These are phyloP conservation scores for Hypomyces rosellus DNA, from an alignment of 2,329 filamentous ascomycete species.

Conservation along the genomic window DNA sequence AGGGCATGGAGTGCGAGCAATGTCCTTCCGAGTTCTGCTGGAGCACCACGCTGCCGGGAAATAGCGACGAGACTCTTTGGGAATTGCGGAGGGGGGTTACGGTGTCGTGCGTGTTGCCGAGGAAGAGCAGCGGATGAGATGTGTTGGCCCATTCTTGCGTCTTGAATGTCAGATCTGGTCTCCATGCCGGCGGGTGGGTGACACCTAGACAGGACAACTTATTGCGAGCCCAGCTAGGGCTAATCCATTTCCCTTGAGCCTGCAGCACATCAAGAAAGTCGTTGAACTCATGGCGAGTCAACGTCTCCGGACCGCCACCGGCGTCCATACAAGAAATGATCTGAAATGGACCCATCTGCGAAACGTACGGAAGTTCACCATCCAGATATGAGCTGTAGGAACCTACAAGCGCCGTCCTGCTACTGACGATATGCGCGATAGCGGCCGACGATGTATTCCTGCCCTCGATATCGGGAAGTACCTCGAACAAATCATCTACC, in stretches of 20 bases:
- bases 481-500: constrained; percentile 8
- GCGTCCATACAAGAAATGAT: constrained; percentile 14
- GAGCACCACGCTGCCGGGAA: constrained; percentile 18
- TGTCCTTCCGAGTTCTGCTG: constrained; percentile 18
- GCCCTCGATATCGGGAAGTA: constrained; percentile 5
- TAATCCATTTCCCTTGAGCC: constrained; percentile 11
- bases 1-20: constrained; percentile 12
- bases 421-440: not conserved
- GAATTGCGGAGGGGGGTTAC: constrained; percentile 37
- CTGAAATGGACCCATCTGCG: constrained; percentile 1
- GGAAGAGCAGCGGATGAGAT: constrained; percentile 12
- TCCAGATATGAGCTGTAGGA: not conserved
- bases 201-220: constrained; percentile 12
- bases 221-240: constrained; percentile 11
- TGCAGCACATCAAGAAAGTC: constrained; percentile 11
- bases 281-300: constrained; percentile 12
- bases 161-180: constrained; percentile 1
- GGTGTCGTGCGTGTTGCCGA: constrained; percentile 26
- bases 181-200: constrained; percentile 13
- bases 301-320: not conserved
- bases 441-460: constrained; percentile 9
- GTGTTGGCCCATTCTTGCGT: constrained; percentile 10
- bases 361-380: constrained; percentile 3
- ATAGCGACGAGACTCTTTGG: constrained; percentile 10
- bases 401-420: not conserved